Evolutionary conservation across 805 yeast genomes (phyloP), one percentile per base, ranked within the genome.

Genomic region (Pichia scutulata): DNA sequence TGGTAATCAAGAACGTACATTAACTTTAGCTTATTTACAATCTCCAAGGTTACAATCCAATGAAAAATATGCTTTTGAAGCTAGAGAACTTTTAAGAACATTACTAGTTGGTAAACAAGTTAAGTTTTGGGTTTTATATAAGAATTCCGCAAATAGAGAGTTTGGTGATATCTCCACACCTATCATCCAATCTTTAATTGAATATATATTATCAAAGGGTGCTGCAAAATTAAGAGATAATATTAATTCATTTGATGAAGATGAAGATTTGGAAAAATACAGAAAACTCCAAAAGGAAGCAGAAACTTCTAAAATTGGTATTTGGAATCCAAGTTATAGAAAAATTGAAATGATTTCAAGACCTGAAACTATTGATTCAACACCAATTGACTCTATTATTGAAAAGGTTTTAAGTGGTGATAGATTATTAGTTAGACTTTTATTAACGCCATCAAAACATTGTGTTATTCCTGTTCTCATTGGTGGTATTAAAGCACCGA

Each of bases 341-440:
- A 43, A 63, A 14, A 58, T 71, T 48, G 62, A 59, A 46, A 39
- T 61, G 5, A 48, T 55, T 37, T 53, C 55, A 25, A 55, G 58
- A 26, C 57, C 77, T 30, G 57, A 68, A 21, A 69, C 67, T 12
- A 55, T 53, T 6, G 66, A 61, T 48, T 56, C 59, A 16, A 49
- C 65, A n/a, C 78, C 81, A 24, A 65, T 78, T 45, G 66, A 73
- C 18, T 74, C 86, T 30, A 75, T 88, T 50, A 83, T 88, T 24
- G 95, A 88, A 66, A 81, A 77, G 59, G 93, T 84, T 30, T 73
- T 86, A 52, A 71, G 82, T 54, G 96, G 96, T 45, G 96, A 88
- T 67, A 71, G 95, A 44, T 65, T 87, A n/a, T 69, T 83, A 39
- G 76, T 79, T 13, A 76, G 95, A 40, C 26, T 57, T 4, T 63